Percentiles rank a stretch among this genome's conserved stretches.
Evolutionary conservation across 202 grass and related monocot species (phyloP).

Genomic region (Saccharum hybrid): DNA sequence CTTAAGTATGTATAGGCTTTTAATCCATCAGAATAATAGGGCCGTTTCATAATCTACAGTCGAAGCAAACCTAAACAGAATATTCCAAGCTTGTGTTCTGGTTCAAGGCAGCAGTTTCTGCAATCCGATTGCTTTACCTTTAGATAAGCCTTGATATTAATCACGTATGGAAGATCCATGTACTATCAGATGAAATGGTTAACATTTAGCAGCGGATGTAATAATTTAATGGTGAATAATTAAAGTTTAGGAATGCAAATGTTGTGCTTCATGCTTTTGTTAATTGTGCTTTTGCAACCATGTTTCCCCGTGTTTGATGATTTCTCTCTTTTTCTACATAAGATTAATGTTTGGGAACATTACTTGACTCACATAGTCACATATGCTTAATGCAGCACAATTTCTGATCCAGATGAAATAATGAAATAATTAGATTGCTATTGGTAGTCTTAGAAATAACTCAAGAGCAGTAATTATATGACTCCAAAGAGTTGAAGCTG

Average conservation of each 20-base stretch:
- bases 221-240: background rate
- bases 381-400: background rate
- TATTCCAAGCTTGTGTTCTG: background rate
- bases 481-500: background rate
- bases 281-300: background rate
- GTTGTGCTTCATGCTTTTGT: background rate
- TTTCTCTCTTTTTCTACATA: background rate
- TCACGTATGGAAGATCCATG: background rate
- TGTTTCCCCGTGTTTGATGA: background rate
- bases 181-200: background rate
- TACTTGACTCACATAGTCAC: background rate
- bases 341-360: background rate
- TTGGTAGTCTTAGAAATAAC: background rate
- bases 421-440: constrained; percentile 21
- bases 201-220: background rate
- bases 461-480: constrained; percentile 9
- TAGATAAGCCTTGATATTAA: background rate
- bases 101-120: background rate
- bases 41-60: background rate
- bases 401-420: constrained; percentile 8
- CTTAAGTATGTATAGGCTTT: background rate
- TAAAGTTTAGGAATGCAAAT: constrained; percentile 19
- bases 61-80: background rate
- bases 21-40: background rate
- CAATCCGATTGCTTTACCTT: background rate